These are phyloP conservation scores for Ascosphaera aggregata DNA, from an alignment of 2,329 filamentous ascomycete species.

Conservation along the genomic window DNA sequence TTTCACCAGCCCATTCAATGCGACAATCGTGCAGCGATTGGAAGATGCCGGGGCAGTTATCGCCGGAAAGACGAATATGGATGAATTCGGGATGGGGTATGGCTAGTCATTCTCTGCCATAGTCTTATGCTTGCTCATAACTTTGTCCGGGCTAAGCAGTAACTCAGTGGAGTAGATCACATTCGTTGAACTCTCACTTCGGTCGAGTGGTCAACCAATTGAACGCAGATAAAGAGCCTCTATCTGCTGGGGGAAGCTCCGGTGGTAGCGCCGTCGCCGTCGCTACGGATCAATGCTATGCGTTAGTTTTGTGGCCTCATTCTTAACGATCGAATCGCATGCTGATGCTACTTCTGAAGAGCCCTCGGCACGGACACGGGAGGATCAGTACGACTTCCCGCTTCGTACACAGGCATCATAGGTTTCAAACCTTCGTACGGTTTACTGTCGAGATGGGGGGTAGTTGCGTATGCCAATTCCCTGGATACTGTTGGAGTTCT, in stretches of 20 bases:
- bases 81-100: conserved; percentile 81
- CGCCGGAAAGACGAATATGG: conserved; percentile 71
- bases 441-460: conserved; percentile 60
- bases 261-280: conserved; percentile 84
- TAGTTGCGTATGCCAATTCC: conserved; percentile 81
- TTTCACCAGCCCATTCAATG: conserved; percentile 56
- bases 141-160: not conserved
- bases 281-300: conserved; percentile 35
- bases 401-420: conserved; percentile 60
- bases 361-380: conserved; percentile 88
- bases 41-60: conserved; percentile 37
- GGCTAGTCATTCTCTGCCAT: not conserved
- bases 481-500: conserved; percentile 74
- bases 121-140: too few species aligned
- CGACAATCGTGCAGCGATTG: conserved; percentile 53
- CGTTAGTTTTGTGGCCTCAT: conserved; percentile 20
- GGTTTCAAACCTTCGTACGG: conserved; percentile 90
- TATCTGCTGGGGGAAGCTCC: conserved; percentile 69
- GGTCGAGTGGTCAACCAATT: conserved; percentile 37
- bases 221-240: conserved; percentile 14
- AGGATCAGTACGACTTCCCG: conserved; percentile 67
- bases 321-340: conserved; percentile 5
- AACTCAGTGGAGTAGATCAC: conserved; percentile 24
- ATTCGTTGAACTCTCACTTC: conserved; percentile 44
- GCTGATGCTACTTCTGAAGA: conserved; percentile 11